Base-by-base conservation (phyloP, 768 basidiomycete species). In the Trichaptum fuscoviolaceum region DNA sequence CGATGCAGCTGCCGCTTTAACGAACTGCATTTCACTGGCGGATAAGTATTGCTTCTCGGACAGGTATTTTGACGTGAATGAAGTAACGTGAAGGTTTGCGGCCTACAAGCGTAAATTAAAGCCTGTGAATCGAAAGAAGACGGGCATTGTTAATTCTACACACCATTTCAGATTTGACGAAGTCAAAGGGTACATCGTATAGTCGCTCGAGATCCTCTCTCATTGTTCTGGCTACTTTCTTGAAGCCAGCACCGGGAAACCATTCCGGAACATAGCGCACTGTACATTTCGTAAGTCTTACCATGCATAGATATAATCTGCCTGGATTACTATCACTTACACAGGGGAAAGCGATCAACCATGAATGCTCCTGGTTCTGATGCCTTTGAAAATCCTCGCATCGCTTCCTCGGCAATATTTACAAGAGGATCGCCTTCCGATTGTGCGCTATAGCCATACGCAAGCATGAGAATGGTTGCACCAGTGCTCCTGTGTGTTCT, bases 1-100 rank as follows among this genome's bases (percentile, higher is more conserved):
- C 7, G 84, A 85, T 34, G 81, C 84, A 63, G 84, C 83, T n/a
- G 82, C 81, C 58, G 83, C 84, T 76, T 82, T 84, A 71, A 86
- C 85, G 72, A 84, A 81, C 66, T 81, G 78, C 68, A 84, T 83
- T 57, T 82, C 82, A 71, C 81, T 81, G 23, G 71, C 71, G 60
- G 75, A 71, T 63, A 80, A 69, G 59, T 70, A 72, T 20, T 76
- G 78, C 65, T 79, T 76, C 34, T 76, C 73, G 68, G 82, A 79
- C 59, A 84, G 73, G 63, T 84, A 76, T 25, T 72, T 75, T 35
- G 81, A 81, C 7, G 81, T 83, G 68, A 83, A 81, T 9, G 81
- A 84, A 34, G 81, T 78, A 59, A 62, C 63, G 27, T 61, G 60
- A 15, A 63, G 61, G 12, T 65, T 23, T 35, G 66, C 67, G 6